Evolutionary conservation across 2,329 filamentous ascomycete genomes (phyloP), one percentile per base, ranked within the genome.

Genomic region (Phaeosphaeriaceae sp.): DNA sequence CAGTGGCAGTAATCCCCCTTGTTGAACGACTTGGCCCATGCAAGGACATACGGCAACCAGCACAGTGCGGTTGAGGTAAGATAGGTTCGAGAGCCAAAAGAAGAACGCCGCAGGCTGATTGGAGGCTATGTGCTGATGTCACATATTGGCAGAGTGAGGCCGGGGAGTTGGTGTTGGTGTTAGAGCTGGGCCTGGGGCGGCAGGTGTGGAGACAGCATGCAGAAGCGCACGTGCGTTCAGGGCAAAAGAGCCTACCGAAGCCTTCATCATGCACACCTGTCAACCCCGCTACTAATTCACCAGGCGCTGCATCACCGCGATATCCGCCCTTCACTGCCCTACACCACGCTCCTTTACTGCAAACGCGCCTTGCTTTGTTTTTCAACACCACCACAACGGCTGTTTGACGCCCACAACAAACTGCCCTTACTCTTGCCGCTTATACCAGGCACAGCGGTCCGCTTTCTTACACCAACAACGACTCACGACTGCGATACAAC

Each of bases 291-390:
- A 40, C 36, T 6, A n/a, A 13, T 17, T 15, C 11, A 15, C 31
- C 49, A 19, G 25, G 22, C 25, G 25, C 20, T 44, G n/a, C 51
- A n/a, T 53, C 51, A 40, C 42, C 51, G 41, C 51, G 25, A 40
- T 25, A 44, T 46, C 24, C 45, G 46, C 44, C 36, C 42, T 49
- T 41, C 45, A 41, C 31, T 46, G 40, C 27, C 48, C 11, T 15
- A 25, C 51, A 51, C 57, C 41, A 61, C 60, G 52, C 56, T 61
- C 48, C 55, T 53, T 64, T 48, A 11, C 17, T 25, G 21, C 21
- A 24, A 19, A 27, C 24, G 17, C 22, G 3, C 46, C n/a, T 7
- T n/a, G 36, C 36, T 40, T 17, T 1, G 3, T 40, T 2, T 15
- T 40, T 40, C 15, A 4, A n/a, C 27, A 15, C 40, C 49, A 20